Base-by-base conservation (phyloP, 176 grass and related monocot genomes). In the Musa beccarii region DNA sequence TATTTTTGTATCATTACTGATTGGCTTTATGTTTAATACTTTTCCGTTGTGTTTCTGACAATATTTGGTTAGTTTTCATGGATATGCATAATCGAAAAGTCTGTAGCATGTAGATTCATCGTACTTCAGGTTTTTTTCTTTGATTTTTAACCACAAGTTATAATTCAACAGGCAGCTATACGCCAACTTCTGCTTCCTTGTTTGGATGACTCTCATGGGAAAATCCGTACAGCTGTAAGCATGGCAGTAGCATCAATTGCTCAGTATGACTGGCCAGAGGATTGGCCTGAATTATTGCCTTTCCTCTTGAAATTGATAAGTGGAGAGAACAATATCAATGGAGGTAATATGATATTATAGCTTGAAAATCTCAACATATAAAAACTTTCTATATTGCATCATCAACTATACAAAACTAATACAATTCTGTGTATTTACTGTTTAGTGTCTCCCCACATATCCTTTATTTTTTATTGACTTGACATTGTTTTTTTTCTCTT, bases 221-320 rank as follows among this genome's bases (percentile, higher is more conserved):
- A 98, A 75, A 98, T 98, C 29, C 94, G 82, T 54, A 98, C 90
- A 49, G 94, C 90, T 75, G 86, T 93, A 66, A 85, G 94, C 75
- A 93, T 98, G 94, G 90, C 88, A 76, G 77, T 93, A 75, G 90
- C 88, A 81, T 83, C 90, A 52, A 93, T 98, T 89, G 88, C 86
- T 49, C 94, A 93, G 69, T 87, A 89, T 70, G 94, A 98, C 73
- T 98, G 94, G 94, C 94, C 87, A 75, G 90, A 98, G 85, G 88
- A 89, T 61, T 98, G 94, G 90, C 90, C 86, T 53, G 94, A 98
- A 72, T 85, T 98, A 68, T 86, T 98, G 70, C 90, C 90, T 12
- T 83, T 91, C 83, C 86, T 98, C 75, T 82, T 98, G 71, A 93
- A 85, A 78, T 78, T 98, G 78, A 98, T 98, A 75, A 82, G 79